Base-by-base conservation (phyloP, 495 filamentous ascomycete genomes). In the Aspergillus haitiensis region DNA sequence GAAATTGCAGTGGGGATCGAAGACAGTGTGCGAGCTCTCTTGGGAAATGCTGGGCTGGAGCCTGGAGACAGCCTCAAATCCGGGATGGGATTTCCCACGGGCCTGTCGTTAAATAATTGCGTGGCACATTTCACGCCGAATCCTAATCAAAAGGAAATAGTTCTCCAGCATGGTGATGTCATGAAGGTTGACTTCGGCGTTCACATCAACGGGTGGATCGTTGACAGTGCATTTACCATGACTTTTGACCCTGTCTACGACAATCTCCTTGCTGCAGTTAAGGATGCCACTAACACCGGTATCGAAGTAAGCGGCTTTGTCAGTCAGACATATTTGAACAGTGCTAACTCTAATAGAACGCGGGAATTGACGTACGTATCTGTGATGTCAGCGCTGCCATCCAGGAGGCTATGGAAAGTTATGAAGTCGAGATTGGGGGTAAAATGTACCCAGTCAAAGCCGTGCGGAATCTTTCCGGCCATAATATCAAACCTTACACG, bases 121-220 rank as follows among this genome's bases (percentile, higher is more conserved):
- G 84, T 82, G 10, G 85, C 85, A 9, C 85, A 88, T 64, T 87
- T 80, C 61, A 84, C 82, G 2, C 85, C 85, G 8, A 88, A 88
- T 62, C 82, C 84, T 0, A 83, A 84, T 6, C 80, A 83, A 59
- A 86, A 85, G 71, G 70, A 74, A 7, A 78, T 80, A 61, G 67
- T 86, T 48, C 64, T 88, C 50, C 66, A 83, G 42, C 49, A 78
- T 52, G 76, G 78, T 13, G 83, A 88, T 70, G 83, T 88, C 10
- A 81, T 88, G 81, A 88, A 86, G 62, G 81, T 88, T n/a, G 85
- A 88, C 64, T 85, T 87, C 64, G 85, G 85, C 32, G 83, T 85
- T 34, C 85, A 88, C 56, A 69, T 88, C 61, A 86, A 86, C 61
- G 85, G 85, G 36, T 74, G 83, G 57, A 88, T 88, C 62, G 84